Evolutionary conservation across 192 early-diverging fungal species (phyloP).

Genomic region (Phlyctochytrium bullatum): DNA sequence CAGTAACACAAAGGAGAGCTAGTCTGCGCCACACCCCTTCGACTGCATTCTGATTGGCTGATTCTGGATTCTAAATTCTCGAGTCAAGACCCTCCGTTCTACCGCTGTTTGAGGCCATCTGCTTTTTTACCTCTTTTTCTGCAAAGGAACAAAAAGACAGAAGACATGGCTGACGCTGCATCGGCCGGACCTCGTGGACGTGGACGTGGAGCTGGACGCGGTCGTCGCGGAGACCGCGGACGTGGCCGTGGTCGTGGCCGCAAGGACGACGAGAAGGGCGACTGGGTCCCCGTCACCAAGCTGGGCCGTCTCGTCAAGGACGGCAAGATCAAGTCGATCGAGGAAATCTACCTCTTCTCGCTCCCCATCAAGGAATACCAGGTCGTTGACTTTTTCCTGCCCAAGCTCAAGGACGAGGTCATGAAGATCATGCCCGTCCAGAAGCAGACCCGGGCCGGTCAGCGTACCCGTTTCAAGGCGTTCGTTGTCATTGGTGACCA

Average conservation of each 20-base stretch:
- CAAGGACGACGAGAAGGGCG: slow-evolving; percentile 82
- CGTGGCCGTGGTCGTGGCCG: slow-evolving; percentile 69
- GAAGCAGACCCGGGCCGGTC: slow-evolving; percentile 99
- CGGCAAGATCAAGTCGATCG: slow-evolving; percentile 94
- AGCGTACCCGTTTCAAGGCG: slow-evolving; percentile 99
- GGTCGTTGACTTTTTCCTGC: slow-evolving; percentile 94
- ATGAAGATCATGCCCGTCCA: slow-evolving; percentile 99
- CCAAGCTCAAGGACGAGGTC: slow-evolving; percentile 97
- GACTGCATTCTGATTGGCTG: no score
- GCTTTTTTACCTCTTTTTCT: no score
- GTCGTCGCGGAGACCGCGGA: slow-evolving; percentile 67
- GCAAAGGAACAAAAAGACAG: no score
- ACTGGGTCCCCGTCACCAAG: slow-evolving; percentile 94
- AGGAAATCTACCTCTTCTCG: slow-evolving; percentile 97
- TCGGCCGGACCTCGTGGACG: slow-evolving; percentile 57
- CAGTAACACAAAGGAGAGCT: no score
- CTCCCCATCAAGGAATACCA: slow-evolving; percentile 99
- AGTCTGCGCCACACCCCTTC: no score
- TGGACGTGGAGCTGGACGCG: slow-evolving; percentile 76
- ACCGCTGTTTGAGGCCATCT: no score
- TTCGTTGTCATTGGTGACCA: slow-evolving; percentile 98
- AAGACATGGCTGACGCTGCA: slow-evolving; percentile 37
- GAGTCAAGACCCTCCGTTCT: no score
- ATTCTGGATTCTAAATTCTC: no score
- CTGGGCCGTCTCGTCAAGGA: slow-evolving; percentile 98